Percentiles rank a stretch among this genome's conserved stretches.
Evolutionary conservation across 495 filamentous ascomycete species (phyloP).

Genomic region (Neurospora sp.): DNA sequence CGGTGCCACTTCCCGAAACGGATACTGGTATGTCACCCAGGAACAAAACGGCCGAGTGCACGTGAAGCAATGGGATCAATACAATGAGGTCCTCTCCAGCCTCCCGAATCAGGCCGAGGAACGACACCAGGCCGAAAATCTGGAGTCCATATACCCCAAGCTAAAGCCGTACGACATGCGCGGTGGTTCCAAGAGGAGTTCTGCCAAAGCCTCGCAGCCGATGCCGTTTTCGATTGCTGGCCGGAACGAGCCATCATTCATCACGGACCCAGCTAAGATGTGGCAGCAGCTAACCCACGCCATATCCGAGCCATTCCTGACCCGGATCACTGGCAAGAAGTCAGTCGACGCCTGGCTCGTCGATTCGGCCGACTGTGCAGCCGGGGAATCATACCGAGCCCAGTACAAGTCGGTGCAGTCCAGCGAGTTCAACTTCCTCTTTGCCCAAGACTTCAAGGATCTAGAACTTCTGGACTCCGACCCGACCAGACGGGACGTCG

Average conservation of each 20-base stretch:
- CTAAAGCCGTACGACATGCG: constrained; percentile 30
- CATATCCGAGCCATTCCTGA: constrained; percentile 38
- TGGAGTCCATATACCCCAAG: constrained; percentile 25
- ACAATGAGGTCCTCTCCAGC: constrained; percentile 36
- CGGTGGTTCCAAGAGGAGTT: neutral
- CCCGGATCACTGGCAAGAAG: constrained; percentile 36
- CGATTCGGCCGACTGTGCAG: constrained; percentile 32
- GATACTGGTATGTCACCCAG: constrained; percentile 47
- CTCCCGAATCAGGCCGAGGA: constrained; percentile 27
- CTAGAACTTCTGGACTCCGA: constrained; percentile 52
- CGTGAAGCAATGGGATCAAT: constrained; percentile 52
- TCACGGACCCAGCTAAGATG: constrained; percentile 11
- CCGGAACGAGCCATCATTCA: constrained; percentile 1
- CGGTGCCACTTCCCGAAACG: constrained; percentile 39
- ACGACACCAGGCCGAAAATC: constrained; percentile 19
- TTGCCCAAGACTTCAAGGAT: constrained; percentile 54
- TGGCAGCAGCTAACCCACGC: constrained; percentile 40
- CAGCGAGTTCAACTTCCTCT: constrained; percentile 40
- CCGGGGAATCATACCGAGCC: constrained; percentile 23
- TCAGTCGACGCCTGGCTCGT: constrained; percentile 40
- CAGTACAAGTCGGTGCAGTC: neutral
- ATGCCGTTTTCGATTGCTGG: neutral
- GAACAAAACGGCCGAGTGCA: constrained; percentile 28
- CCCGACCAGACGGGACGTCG: constrained; percentile 14
- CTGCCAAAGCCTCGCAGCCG: neutral